Evolutionary conservation across 352 stramenopile genomes (phyloP), one percentile per base, ranked within the genome.

Genomic region (Pythium myriotylum): DNA sequence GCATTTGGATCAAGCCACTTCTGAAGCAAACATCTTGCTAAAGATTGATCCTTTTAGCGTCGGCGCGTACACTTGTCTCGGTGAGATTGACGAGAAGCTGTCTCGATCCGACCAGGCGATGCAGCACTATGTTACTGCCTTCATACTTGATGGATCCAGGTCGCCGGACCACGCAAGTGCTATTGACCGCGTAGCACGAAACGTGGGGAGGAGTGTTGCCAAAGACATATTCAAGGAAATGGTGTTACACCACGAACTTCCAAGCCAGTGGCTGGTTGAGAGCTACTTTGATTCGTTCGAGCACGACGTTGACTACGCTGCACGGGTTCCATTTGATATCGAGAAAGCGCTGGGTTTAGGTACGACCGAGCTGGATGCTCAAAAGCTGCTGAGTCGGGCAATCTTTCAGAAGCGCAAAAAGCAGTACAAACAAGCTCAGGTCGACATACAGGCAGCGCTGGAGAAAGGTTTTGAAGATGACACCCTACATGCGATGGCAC

Each of bases 201-300:
- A 72, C 19, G 84, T 93, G 16, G 86, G 82, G 33, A 76, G 86
- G 40, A 55, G 75, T 29, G 76, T 84, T 27, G 86, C 86, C 23
- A 91, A 89, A 54, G 62, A 75, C 26, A 72, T 88, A 17, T 95
- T 92, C 53, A 73, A 72, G 4, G 69, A 73, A 14, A 92, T 93
- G 81, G 69, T 86, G 35, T 78, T 84, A 62, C 67, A 83, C 23
- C 84, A 90, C 57, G 78, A 89, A n/a, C 68, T 93, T 10, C 86
- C 84, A 27, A 89, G 84, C 13, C 53, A 68, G 17, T 95, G 84
- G 86, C 75, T 95, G 24, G 83, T 92, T 32, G 59, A 89, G 9
- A 95, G 86, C 68, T 95, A 95, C 71, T 93, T 95, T 64, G 81
- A 91, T 42, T 82, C 82, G 29, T 93, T 95, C 33, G 81, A 89